phyloP scores from a whole-genome alignment of 129 eudicot genomes.

The Calendula officinalis region DNA sequence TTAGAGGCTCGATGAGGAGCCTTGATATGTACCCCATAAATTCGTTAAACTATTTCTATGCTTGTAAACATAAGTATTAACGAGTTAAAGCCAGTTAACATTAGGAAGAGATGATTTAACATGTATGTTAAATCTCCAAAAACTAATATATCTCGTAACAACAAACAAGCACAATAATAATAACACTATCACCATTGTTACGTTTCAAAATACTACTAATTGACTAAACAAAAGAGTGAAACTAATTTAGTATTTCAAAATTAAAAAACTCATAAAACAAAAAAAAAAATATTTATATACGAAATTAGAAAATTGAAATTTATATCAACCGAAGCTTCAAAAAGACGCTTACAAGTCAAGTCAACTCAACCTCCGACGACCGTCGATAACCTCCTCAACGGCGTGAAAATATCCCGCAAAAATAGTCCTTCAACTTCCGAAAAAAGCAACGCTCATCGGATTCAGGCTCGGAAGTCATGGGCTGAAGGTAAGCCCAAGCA shows the following conservation, averaged over 20 bases:
- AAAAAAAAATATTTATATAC: neutral
- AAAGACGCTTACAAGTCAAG: constrained; percentile 28
- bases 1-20: too few species aligned
- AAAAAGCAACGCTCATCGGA: constrained; percentile 17
- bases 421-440: constrained; percentile 33
- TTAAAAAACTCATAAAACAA: neutral
- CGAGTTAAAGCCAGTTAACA: too few species aligned
- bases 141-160: too few species aligned
- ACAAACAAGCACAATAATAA: too few species aligned
- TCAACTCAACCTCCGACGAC: neutral
- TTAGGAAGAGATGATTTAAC: too few species aligned
- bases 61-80: too few species aligned
- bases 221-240: neutral
- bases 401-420: constrained; percentile 32
- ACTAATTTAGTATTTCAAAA: constrained; percentile 2
- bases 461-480: constrained; percentile 35
- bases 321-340: constrained; percentile 24
- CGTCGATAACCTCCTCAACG: neutral
- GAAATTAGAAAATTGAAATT: neutral
- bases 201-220: too few species aligned
- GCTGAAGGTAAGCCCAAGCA: constrained; percentile 73
- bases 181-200: too few species aligned
- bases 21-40: too few species aligned
- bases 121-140: too few species aligned
- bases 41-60: too few species aligned